phyloP scores from a whole-genome alignment of 2,329 filamentous ascomycete species.

The Aspergillus novoparasiticus region DNA sequence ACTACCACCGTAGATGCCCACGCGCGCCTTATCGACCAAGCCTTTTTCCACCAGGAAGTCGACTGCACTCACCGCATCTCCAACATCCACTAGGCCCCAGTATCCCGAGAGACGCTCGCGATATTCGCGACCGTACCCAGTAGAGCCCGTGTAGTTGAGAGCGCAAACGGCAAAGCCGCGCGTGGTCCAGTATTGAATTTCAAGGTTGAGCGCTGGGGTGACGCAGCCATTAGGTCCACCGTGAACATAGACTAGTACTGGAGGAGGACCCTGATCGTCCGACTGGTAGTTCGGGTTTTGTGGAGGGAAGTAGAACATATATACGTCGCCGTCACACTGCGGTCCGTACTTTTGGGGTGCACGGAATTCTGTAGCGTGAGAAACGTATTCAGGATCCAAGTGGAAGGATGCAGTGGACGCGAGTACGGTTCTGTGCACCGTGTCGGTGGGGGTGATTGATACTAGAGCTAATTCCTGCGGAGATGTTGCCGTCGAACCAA shows the following conservation, averaged over 20 bases:
- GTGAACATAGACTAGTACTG: conserved; percentile 55
- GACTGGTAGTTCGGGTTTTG: conserved; percentile 49
- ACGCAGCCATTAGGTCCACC: conserved; percentile 55
- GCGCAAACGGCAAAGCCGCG: conserved; percentile 56
- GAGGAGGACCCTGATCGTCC: conserved; percentile 30
- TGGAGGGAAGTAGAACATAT: conserved; percentile 55
- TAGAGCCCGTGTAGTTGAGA: conserved; percentile 58
- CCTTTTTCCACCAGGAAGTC: conserved; percentile 43
- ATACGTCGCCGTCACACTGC: conserved; percentile 29
- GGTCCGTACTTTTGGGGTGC: conserved; percentile 36
- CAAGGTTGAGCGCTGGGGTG: conserved; percentile 48
- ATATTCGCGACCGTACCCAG: conserved; percentile 55
- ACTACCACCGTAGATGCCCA: conserved; percentile 55
- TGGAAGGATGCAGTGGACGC: not conserved
- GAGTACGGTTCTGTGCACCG: not conserved
- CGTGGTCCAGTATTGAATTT: conserved; percentile 57
- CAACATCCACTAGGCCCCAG: conserved; percentile 56
- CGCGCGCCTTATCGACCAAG: conserved; percentile 39
- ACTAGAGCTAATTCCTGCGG: conserved; percentile 25
- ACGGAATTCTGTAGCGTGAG: conserved; percentile 38
- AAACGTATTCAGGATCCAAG: conserved; percentile 20
- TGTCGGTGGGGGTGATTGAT: not conserved
- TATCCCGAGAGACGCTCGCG: conserved; percentile 52
- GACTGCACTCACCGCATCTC: conserved; percentile 54
- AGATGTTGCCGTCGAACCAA: conserved; percentile 22